Percentiles rank a stretch among this genome's conserved stretches.
Conservation (phyloP, 176 grass and related monocot species). For the Tillandsia fasciculata region DNA sequence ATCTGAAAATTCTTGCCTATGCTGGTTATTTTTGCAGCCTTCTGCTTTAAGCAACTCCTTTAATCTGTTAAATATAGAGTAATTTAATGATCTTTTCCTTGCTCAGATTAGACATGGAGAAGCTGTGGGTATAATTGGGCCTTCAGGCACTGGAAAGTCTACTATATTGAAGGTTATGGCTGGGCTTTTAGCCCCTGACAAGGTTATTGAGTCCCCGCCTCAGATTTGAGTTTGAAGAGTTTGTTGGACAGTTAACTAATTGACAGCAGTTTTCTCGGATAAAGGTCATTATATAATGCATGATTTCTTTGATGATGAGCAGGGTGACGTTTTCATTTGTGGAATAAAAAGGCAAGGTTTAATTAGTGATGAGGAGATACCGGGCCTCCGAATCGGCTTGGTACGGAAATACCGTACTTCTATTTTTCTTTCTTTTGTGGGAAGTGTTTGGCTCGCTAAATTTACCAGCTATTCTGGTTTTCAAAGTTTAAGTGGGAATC, state of each 20-base stretch:
- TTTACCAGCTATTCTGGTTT: constrained; percentile 13
- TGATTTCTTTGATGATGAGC: constrained; percentile 12
- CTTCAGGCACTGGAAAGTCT: constrained; percentile 91
- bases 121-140: constrained; percentile 97
- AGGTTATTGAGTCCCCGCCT: constrained; percentile 31
- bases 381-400: constrained; percentile 81
- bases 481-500: constrained; percentile 14
- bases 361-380: constrained; percentile 89
- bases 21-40: neutral
- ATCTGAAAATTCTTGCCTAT: neutral
- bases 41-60: neutral
- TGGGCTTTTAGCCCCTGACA: constrained; percentile 74
- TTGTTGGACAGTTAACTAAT: too few species aligned
- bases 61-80: neutral
- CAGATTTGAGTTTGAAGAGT: neutral
- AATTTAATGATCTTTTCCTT: constrained; percentile 1
- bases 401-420: constrained; percentile 28
- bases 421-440: constrained; percentile 6
- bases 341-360: constrained; percentile 71
- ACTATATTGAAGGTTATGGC: constrained; percentile 96
- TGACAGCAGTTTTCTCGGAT: neutral
- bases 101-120: constrained; percentile 88
- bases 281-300: neutral
- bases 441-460: constrained; percentile 16
- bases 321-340: constrained; percentile 87